phyloP scores from a whole-genome alignment of 768 basidiomycete genomes.

The Thelephora aurantiotincta region DNA sequence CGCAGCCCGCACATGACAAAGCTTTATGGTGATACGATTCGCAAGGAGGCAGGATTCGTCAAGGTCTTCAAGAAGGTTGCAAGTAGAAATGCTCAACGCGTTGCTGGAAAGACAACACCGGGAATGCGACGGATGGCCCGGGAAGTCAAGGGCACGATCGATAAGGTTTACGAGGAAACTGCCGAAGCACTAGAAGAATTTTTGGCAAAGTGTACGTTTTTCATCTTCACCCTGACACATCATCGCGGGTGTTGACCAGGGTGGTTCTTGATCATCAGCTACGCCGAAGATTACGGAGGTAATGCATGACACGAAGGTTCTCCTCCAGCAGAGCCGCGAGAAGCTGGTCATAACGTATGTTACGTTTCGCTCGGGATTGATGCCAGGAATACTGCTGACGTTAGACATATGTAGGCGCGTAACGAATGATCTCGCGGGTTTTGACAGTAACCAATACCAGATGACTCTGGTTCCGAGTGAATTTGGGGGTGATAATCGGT shows the following conservation, averaged over 20 bases:
- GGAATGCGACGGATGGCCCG: slow-evolving; percentile 73
- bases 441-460: slow-evolving; percentile 71
- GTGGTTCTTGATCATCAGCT: slow-evolving; percentile 30
- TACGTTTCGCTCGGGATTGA: neutral
- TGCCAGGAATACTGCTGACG: neutral
- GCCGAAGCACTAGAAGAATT: slow-evolving; percentile 90
- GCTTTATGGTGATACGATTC: slow-evolving; percentile 83
- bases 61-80: slow-evolving; percentile 96
- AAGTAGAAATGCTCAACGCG: slow-evolving; percentile 59
- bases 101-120: slow-evolving; percentile 74
- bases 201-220: slow-evolving; percentile 65
- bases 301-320: slow-evolving; percentile 82
- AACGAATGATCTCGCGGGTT: slow-evolving; percentile 65
- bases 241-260: slow-evolving; percentile 2
- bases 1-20: slow-evolving; percentile 95
- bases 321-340: slow-evolving; percentile 85
- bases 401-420: slow-evolving; percentile 41
- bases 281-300: slow-evolving; percentile 80
- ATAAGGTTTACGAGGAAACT: slow-evolving; percentile 92
- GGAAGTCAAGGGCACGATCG: slow-evolving; percentile 89
- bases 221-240: neutral
- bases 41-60: slow-evolving; percentile 94
- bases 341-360: slow-evolving; percentile 83
- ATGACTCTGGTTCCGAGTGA: slow-evolving; percentile 44
- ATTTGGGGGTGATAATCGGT: slow-evolving; percentile 38